Base-by-base conservation (phyloP, 1,284 basidiomycete species). In the Ustanciosporium gigantosporum region DNA sequence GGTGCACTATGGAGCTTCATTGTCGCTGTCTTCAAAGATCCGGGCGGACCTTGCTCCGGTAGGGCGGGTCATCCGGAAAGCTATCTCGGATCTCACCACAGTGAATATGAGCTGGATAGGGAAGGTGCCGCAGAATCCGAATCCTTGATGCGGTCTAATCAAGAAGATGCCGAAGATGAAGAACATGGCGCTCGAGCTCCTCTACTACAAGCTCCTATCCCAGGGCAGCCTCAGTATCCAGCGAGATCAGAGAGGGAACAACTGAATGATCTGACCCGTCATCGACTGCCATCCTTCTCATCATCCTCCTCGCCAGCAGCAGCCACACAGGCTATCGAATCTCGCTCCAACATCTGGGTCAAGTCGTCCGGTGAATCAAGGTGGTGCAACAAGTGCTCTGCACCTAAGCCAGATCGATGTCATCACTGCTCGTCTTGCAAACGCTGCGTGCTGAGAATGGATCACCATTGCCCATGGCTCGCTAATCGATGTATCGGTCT, bases 401-500 rank as follows among this genome's bases (percentile, higher is more conserved):
- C 58, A 2, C 61, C 57, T 36, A 77, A 77, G 42, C 74, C 74
- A 2, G 73, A 74, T 8, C 65, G 74, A 2, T 43, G 67, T 1
- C 74, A 77, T 41, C 74, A 77, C 67, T 77, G 74, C 57, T 57
- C 53, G 42, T 32, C 56, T 13, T 77, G 74, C 52, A 37, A 57
- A 32, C 59, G 64, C 34, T 77, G 60, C 24, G 48, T 65, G 7
- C 61, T 76, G 19, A 46, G 65, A 17, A 73, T 73, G 71, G 71
- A 74, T 34, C 71, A 86, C 90, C 42, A 88, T 47, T 76, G 74
- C 36, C 74, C 74, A 22, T 76, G 74, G 74, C 49, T 76, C 17
- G 70, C 67, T 72, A 90, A 90, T 75, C 68, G 72, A 20, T 79
- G 78, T 41, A 68, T 78, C 6, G 78, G 74, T 3, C 51, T 73